Evolutionary conservation across 2,329 filamentous ascomycete species (phyloP).

Genomic region (Trichoderma citrinoviride): DNA sequence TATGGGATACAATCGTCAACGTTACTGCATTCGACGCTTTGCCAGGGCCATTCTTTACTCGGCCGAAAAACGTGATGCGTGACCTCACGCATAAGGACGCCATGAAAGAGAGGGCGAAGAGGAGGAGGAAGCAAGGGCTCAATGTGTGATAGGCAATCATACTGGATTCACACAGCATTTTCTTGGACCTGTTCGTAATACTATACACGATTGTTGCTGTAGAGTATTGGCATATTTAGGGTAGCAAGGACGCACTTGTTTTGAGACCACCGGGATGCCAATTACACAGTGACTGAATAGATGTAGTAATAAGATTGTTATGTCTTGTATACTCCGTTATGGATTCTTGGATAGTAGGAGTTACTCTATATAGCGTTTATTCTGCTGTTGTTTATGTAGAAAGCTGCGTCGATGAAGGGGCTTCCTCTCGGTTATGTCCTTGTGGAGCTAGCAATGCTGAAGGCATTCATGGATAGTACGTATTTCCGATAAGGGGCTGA

Average conservation of each 20-base stretch:
- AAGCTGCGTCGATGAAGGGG: slow-evolving; percentile 11
- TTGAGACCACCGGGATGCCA: too few relatives aligned
- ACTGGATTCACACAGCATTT: not conserved
- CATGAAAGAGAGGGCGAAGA: not conserved
- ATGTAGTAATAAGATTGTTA: too few relatives aligned
- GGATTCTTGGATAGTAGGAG: too few relatives aligned
- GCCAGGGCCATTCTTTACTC: slow-evolving; percentile 3
- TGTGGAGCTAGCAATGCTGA: slow-evolving; percentile 3
- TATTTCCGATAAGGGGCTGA: slow-evolving; percentile 1
- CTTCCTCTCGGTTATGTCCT: not conserved
- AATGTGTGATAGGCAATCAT: too few relatives aligned
- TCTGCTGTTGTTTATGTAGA: not conserved
- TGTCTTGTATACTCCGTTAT: too few relatives aligned
- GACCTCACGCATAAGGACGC: not conserved
- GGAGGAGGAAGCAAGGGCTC: not conserved
- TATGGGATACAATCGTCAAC: not conserved
- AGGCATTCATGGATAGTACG: too few relatives aligned
- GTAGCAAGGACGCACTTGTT: too few relatives aligned
- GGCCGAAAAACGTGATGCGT: not conserved
- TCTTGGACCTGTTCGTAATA: not conserved
- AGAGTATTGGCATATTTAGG: too few relatives aligned
- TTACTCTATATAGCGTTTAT: too few relatives aligned
- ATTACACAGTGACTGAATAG: too few relatives aligned
- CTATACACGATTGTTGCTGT: too few relatives aligned
- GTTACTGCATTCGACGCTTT: not conserved